A percentile compares a stretch with the other conserved stretches of the same genome.
phyloP scores from a whole-genome alignment of 495 filamentous ascomycete species.

The Schizothecium vesticola region DNA sequence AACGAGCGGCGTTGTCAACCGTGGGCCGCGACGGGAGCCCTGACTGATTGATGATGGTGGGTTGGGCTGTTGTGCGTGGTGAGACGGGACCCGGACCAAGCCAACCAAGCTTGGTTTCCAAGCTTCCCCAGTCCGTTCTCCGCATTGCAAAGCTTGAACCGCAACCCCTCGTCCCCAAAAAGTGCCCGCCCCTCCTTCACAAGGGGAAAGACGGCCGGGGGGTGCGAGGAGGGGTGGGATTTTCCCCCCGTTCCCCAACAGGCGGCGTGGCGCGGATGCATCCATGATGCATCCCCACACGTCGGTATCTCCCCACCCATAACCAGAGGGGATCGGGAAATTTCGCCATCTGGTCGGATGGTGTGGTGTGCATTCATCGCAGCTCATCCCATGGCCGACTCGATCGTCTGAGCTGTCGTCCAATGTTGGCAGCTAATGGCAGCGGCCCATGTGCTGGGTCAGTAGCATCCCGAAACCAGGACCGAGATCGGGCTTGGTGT shows the following conservation, averaged over 20 bases:
- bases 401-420: background rate
- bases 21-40: no score
- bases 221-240: background rate
- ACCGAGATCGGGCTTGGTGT: background rate
- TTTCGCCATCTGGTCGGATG: slow-evolving; percentile 1
- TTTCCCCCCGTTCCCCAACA: slow-evolving; percentile 19
- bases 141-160: background rate
- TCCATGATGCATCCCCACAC: slow-evolving; percentile 5
- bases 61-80: slow-evolving; percentile 1
- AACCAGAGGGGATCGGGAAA: background rate
- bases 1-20: background rate
- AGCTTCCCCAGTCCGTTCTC: slow-evolving; percentile 12
- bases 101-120: background rate
- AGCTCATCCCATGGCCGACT: background rate
- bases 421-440: background rate
- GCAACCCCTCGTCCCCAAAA: slow-evolving; percentile 2
- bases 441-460: background rate
- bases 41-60: background rate
- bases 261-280: background rate
- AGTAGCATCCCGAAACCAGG: background rate
- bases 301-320: slow-evolving; percentile 3
- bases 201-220: background rate
- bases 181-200: background rate
- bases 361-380: background rate
- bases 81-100: background rate